Percentiles rank a stretch among this genome's conserved stretches.
Evolutionary conservation across 371 early-diverging fungal species (phyloP).

Genomic region (Thermomucor indicae-seudaticae): DNA sequence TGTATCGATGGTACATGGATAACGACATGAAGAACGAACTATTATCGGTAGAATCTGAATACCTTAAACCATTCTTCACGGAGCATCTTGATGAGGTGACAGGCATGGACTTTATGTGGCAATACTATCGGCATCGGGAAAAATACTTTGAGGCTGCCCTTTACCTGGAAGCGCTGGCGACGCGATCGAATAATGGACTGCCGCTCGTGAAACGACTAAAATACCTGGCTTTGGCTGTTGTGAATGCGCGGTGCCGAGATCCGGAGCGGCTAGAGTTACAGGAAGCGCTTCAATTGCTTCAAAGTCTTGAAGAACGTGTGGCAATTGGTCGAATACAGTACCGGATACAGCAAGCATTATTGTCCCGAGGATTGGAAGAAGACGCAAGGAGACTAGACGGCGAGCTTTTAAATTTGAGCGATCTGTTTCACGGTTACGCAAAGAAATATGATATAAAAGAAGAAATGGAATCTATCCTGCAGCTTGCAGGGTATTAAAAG

Average conservation of each 20-base stretch:
- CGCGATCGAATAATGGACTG: constrained; percentile 20
- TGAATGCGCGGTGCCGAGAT: constrained; percentile 62
- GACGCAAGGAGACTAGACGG: constrained; percentile 5
- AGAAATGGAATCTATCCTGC: too few relatives aligned
- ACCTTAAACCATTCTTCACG: constrained; percentile 67
- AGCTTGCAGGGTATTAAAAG: too few relatives aligned
- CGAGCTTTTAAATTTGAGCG: constrained; percentile 1
- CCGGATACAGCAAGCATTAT: constrained; percentile 8
- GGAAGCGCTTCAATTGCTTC: constrained; percentile 12
- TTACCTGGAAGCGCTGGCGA: constrained; percentile 61
- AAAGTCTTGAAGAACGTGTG: constrained; percentile 11
- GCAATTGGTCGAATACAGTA: constrained; percentile 9
- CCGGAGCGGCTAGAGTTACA: constrained; percentile 6
- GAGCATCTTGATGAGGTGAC: constrained; percentile 46
- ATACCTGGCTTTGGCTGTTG: constrained; percentile 66
- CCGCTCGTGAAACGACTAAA: constrained; percentile 55
- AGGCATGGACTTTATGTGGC: constrained; percentile 68
- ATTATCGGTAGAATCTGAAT: constrained; percentile 37
- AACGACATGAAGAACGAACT: constrained; percentile 27
- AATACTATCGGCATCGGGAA: constrained; percentile 62
- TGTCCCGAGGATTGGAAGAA: not conserved
- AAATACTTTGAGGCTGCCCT: constrained; percentile 65
- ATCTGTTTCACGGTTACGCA: constrained; percentile 1
- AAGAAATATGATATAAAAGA: too few relatives aligned
- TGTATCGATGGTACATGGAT: constrained; percentile 65